Conservation (phyloP, 805 yeast species). For the Starmerella roubikii region DNA sequence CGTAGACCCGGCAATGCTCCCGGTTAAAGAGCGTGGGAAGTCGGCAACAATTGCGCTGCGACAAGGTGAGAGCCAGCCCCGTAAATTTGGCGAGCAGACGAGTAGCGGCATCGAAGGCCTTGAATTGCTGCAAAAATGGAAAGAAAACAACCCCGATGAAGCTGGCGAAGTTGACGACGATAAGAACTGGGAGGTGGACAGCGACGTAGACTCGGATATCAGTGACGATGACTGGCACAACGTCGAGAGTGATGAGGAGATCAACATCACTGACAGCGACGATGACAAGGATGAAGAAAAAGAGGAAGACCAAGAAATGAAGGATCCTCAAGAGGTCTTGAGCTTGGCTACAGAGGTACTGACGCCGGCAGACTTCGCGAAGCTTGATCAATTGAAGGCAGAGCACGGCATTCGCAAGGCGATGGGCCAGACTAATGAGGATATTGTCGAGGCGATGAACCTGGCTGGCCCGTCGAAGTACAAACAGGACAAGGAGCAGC, state of each 20-base stretch:
- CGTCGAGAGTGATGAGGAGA: conserved; percentile 33
- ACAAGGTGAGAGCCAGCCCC: conserved; percentile 37
- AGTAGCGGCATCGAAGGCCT: conserved; percentile 78
- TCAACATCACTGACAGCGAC: conserved; percentile 32
- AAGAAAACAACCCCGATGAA: conserved; percentile 46
- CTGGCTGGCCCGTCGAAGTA: conserved; percentile 66
- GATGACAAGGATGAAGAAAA: conserved; percentile 25
- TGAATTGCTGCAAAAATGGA: conserved; percentile 82
- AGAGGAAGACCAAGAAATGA: conserved; percentile 23
- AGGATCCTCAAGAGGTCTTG: conserved; percentile 41
- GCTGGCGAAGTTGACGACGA: conserved; percentile 33
- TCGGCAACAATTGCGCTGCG: conserved; percentile 72
- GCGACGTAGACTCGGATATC: conserved; percentile 24
- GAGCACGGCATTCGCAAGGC: conserved; percentile 77
- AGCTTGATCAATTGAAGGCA: conserved; percentile 71
- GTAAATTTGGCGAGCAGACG: conserved; percentile 35
- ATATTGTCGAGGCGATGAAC: conserved; percentile 63
- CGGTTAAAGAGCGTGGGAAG: conserved; percentile 85
- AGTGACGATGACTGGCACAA: conserved; percentile 61
- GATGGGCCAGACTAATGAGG: conserved; percentile 54
- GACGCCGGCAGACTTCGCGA: conserved; percentile 97
- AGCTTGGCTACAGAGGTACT: conserved; percentile 66
- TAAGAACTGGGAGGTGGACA: conserved; percentile 46
- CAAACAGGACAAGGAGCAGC: conserved; percentile 81
- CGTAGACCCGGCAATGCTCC: conserved; percentile 91